Evolutionary conservation across 768 basidiomycete species (phyloP).

Genomic region (Infundibulicybe gibba): DNA sequence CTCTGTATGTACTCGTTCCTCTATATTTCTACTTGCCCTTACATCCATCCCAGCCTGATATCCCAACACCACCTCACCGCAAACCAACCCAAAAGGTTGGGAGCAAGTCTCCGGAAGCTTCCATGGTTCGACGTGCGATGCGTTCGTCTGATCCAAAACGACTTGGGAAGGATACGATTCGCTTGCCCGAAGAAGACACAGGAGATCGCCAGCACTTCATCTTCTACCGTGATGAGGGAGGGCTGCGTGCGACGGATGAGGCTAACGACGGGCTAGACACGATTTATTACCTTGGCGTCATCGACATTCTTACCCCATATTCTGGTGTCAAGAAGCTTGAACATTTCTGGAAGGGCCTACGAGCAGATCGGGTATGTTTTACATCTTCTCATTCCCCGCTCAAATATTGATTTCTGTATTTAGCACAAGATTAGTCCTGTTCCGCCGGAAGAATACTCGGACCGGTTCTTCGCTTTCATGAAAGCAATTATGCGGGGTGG

Average conservation of each 20-base stretch:
- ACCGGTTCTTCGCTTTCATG: conserved; percentile 87
- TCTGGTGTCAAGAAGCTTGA: conserved; percentile 73
- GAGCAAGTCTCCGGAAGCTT: conserved; percentile 67
- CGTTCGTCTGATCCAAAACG: conserved; percentile 77
- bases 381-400: conserved; percentile 1
- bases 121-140: conserved; percentile 84
- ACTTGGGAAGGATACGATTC: conserved; percentile 33
- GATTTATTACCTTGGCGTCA: conserved; percentile 93
- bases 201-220: conserved; percentile 73
- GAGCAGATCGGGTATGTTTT: conserved; percentile 78
- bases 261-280: conserved; percentile 66
- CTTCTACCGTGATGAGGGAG: conserved; percentile 97
- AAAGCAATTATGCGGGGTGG: conserved; percentile 83
- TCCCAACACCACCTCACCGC: conserved; percentile 51
- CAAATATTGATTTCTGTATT: conserved; percentile 2
- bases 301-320: conserved; percentile 96
- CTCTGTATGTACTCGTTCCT: conserved; percentile 52
- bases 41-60: conserved; percentile 51
- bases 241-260: conserved; percentile 87
- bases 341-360: conserved; percentile 89
- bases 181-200: conserved; percentile 57
- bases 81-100: conserved; percentile 47
- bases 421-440: conserved; percentile 97
- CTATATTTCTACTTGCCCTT: conserved; percentile 1
- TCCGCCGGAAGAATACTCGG: conserved; percentile 80